phyloP scores from a whole-genome alignment of 202 grass and related monocot genomes.

The Dendrocalamus latiflorus region DNA sequence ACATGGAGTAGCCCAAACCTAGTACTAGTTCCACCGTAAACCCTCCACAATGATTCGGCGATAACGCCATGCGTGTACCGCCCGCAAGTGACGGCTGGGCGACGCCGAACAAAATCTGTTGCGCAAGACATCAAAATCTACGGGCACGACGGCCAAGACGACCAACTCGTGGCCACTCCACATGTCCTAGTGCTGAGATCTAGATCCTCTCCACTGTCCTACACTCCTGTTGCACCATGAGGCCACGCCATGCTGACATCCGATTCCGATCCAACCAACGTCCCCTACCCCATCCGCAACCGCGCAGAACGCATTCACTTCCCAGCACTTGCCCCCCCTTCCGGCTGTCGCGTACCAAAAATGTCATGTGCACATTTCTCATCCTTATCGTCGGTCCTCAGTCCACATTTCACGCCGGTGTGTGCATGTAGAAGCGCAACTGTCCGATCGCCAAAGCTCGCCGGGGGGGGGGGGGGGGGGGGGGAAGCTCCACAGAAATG shows the following conservation, averaged over 20 bases:
- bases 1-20: not conserved
- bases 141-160: not conserved
- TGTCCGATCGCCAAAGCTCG: not conserved
- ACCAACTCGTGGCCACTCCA: not conserved
- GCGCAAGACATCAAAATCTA: not conserved
- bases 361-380: no score
- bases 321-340: not conserved
- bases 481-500: not conserved
- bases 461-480: not conserved
- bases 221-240: not conserved
- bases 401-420: not conserved
- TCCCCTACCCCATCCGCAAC: not conserved
- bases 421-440: not conserved
- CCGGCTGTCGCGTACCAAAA: not conserved
- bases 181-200: not conserved
- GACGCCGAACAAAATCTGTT: not conserved
- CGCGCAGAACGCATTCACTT: not conserved
- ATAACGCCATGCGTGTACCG: not conserved
- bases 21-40: not conserved
- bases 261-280: not conserved
- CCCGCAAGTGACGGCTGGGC: no score
- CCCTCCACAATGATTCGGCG: not conserved
- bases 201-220: not conserved
- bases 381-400: not conserved
- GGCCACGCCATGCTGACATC: not conserved